These are phyloP conservation scores for Candida peoriensis DNA, from an alignment of 805 yeast genomes.

Conservation along the genomic window DNA sequence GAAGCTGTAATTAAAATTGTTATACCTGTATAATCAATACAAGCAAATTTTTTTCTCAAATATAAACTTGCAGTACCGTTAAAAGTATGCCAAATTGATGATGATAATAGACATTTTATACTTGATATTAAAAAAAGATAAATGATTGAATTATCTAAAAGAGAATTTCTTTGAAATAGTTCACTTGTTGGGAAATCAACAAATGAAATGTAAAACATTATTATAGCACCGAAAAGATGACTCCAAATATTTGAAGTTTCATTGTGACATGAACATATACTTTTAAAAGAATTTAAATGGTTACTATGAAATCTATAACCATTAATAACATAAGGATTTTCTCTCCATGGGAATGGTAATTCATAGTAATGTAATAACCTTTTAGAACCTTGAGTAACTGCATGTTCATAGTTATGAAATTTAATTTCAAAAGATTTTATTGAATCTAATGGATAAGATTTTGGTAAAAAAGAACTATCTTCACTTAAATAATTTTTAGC, in stretches of 20 bases:
- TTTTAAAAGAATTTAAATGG: slow-evolving; percentile 52
- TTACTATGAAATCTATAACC: slow-evolving; percentile 82
- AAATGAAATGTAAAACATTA: slow-evolving; percentile 51
- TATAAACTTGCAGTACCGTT: slow-evolving; percentile 63
- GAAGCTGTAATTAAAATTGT: slow-evolving; percentile 87
- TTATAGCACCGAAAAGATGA: slow-evolving; percentile 66
- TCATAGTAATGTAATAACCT: slow-evolving; percentile 74
- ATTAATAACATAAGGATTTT: slow-evolving; percentile 74
- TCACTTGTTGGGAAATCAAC: slow-evolving; percentile 60
- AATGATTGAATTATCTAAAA: slow-evolving; percentile 45
- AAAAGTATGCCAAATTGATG: slow-evolving; percentile 90
- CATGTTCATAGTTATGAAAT: slow-evolving; percentile 43
- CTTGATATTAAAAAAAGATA: slow-evolving; percentile 67
- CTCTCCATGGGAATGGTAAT: slow-evolving; percentile 90
- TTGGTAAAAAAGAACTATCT: slow-evolving; percentile 11
- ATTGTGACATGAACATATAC: slow-evolving; percentile 67
- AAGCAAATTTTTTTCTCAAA: slow-evolving; percentile 73
- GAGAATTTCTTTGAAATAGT: slow-evolving; percentile 37
- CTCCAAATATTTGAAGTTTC: slow-evolving; percentile 95
- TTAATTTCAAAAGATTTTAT: slow-evolving; percentile 27
- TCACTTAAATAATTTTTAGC: slow-evolving; percentile 15
- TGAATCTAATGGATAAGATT: slow-evolving; percentile 13
- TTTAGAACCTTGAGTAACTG: slow-evolving; percentile 35
- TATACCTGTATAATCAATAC: slow-evolving; percentile 93
- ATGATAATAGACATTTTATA: slow-evolving; percentile 69